A percentile compares a stretch with the other conserved stretches of the same genome.
phyloP scores from a whole-genome alignment of 1,139 yeast species.

The Taiozyma onychis region DNA sequence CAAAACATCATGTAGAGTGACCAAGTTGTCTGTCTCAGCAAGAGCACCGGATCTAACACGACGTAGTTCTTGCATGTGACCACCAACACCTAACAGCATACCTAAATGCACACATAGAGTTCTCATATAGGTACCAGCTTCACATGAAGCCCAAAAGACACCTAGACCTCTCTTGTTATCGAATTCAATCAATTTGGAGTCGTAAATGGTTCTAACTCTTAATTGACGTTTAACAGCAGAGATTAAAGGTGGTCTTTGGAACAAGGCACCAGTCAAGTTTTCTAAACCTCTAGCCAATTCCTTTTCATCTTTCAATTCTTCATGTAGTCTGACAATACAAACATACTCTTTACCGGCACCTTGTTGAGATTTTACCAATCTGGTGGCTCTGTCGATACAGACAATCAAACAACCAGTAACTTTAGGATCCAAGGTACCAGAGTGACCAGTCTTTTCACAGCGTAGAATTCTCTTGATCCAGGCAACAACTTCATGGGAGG shows the following conservation, averaged over 20 bases:
- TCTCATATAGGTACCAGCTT: slow-evolving; percentile 99
- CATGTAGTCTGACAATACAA: slow-evolving; percentile 84
- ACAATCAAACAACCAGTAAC: slow-evolving; percentile 98
- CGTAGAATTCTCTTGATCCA: slow-evolving; percentile 97
- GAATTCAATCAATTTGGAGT: slow-evolving; percentile 89
- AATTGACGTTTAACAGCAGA: slow-evolving; percentile 99
- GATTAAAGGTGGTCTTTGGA: slow-evolving; percentile 98
- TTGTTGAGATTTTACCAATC: slow-evolving; percentile 96
- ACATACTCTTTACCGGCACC: slow-evolving; percentile 99
- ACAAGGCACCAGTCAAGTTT: slow-evolving; percentile 95
- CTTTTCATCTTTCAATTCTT: slow-evolving; percentile 13
- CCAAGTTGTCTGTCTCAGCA: slow-evolving; percentile 85
- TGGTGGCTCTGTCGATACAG: slow-evolving; percentile 96
- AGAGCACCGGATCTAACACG: slow-evolving; percentile 98
- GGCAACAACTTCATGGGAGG: slow-evolving; percentile 98
- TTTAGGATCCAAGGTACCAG: slow-evolving; percentile 98
- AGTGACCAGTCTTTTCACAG: slow-evolving; percentile 96
- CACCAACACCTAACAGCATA: slow-evolving; percentile 97
- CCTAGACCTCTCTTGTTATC: slow-evolving; percentile 96
- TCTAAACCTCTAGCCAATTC: slow-evolving; percentile 41
- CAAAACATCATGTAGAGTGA: slow-evolving; percentile 92
- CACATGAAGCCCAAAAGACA: slow-evolving; percentile 99
- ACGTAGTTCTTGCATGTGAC: slow-evolving; percentile 99
- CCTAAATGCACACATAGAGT: slow-evolving; percentile 98
- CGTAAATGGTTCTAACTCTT: slow-evolving; percentile 97